Evolutionary conservation across 2,329 filamentous ascomycete genomes (phyloP).

Genomic region (Diaporthe ampelina): DNA sequence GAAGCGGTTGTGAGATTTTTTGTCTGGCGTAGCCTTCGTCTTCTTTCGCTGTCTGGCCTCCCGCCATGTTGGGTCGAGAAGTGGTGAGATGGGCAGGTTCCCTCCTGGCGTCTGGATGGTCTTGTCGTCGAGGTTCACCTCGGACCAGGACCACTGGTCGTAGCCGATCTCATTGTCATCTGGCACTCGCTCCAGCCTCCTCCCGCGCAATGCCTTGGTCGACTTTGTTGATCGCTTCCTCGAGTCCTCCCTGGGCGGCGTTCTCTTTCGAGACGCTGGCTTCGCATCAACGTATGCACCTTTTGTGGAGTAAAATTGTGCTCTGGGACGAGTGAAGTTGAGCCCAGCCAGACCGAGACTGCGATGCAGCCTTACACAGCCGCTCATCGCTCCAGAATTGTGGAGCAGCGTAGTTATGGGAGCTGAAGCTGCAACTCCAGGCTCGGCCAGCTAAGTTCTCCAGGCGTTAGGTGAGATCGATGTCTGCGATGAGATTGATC

Average conservation of each 20-base stretch:
- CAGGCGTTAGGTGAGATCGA: not conserved
- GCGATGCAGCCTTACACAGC: constrained; percentile 17
- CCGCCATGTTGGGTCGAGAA: constrained; percentile 66
- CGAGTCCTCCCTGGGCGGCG: not conserved
- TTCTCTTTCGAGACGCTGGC: not conserved
- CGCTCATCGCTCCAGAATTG: constrained; percentile 6
- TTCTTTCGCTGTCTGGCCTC: constrained; percentile 59
- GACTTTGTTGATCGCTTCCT: not conserved
- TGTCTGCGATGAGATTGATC: not conserved
- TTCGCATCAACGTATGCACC: not conserved
- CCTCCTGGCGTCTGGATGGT: constrained; percentile 62
- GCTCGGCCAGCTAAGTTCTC: not conserved
- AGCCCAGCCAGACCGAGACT: not conserved
- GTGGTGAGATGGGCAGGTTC: constrained; percentile 65
- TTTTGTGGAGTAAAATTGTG: constrained; percentile 32
- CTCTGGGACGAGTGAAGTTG: not conserved
- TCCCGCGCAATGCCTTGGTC: not conserved
- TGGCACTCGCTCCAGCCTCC: not conserved
- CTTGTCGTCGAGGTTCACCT: constrained; percentile 57
- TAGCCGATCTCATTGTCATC: constrained; percentile 8
- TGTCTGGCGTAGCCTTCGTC: constrained; percentile 50
- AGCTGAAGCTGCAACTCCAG: not conserved
- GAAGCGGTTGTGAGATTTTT: constrained; percentile 56
- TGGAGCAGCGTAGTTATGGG: not conserved
- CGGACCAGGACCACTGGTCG: constrained; percentile 38